Conservation (phyloP, 441 rosid genomes). For the Brassica balearica region DNA sequence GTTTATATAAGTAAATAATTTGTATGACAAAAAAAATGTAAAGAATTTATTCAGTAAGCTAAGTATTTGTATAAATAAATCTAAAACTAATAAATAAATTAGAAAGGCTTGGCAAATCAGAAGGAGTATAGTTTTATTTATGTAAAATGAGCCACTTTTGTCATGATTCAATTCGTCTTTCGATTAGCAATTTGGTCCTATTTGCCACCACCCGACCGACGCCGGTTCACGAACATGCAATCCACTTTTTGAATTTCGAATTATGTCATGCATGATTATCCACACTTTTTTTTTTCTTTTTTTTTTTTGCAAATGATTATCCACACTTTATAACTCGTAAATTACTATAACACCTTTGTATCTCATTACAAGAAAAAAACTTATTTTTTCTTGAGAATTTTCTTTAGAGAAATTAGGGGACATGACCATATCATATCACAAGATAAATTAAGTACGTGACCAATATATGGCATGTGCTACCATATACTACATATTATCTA, state of each 20-base stretch:
- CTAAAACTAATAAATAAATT: neutral
- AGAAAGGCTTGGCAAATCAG: neutral
- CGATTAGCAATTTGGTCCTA: neutral
- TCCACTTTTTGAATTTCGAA: conserved; percentile 24
- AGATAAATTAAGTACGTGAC: too few species aligned
- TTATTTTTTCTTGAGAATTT: too few species aligned
- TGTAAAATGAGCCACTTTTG: neutral
- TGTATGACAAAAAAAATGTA: too few species aligned
- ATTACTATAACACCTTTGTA: neutral
- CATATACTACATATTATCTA: too few species aligned
- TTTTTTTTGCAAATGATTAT: too few species aligned
- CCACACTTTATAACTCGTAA: neutral
- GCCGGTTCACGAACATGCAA: conserved; percentile 36
- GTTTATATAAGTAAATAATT: too few species aligned
- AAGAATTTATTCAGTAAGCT: too few species aligned
- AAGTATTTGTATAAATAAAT: neutral
- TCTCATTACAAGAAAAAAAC: neutral
- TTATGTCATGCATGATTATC: conserved; percentile 29
- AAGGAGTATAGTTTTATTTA: neutral
- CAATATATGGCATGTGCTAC: too few species aligned
- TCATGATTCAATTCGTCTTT: neutral
- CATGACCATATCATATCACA: too few species aligned
- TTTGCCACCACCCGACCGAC: neutral
- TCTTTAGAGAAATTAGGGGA: too few species aligned
- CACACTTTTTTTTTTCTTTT: too few species aligned